phyloP scores from a whole-genome alignment of 192 early-diverging fungal genomes.

The Backusella liffmaniae region DNA sequence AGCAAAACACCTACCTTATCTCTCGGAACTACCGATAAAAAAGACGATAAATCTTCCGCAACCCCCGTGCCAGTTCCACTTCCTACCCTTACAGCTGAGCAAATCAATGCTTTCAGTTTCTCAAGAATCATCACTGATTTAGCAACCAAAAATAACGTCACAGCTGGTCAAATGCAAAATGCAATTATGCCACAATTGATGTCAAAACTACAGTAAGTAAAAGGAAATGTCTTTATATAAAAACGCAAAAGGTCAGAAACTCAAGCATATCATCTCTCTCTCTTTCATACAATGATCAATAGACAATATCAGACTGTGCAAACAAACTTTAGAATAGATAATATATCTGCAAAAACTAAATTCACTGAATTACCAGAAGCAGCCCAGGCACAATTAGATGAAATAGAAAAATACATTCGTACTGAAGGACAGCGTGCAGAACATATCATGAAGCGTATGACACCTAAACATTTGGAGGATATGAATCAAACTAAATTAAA shows the following conservation, averaged over 20 bases:
- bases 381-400: slow-evolving; percentile 29
- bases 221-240: not conserved
- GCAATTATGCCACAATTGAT: not conserved
- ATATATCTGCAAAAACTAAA: slow-evolving; percentile 20
- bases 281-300: not conserved
- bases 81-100: not conserved
- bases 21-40: not conserved
- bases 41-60: not conserved
- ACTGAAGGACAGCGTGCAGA: slow-evolving; percentile 25
- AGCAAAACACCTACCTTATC: not conserved
- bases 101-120: slow-evolving; percentile 10
- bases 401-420: slow-evolving; percentile 29
- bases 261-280: not conserved
- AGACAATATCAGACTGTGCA: slow-evolving; percentile 20
- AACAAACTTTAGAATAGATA: slow-evolving; percentile 29
- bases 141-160: not conserved
- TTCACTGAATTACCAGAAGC: slow-evolving; percentile 31
- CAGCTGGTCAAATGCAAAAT: slow-evolving; percentile 5
- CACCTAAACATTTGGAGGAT: slow-evolving; percentile 18
- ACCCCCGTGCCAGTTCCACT: slow-evolving; percentile 1
- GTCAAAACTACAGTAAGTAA: slow-evolving; percentile 6
- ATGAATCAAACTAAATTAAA: slow-evolving; percentile 11
- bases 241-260: not conserved
- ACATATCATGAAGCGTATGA: slow-evolving; percentile 23
- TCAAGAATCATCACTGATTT: slow-evolving; percentile 11